Base-by-base conservation (phyloP, 2,329 filamentous ascomycete species). In the Stachybotrys elegans region DNA sequence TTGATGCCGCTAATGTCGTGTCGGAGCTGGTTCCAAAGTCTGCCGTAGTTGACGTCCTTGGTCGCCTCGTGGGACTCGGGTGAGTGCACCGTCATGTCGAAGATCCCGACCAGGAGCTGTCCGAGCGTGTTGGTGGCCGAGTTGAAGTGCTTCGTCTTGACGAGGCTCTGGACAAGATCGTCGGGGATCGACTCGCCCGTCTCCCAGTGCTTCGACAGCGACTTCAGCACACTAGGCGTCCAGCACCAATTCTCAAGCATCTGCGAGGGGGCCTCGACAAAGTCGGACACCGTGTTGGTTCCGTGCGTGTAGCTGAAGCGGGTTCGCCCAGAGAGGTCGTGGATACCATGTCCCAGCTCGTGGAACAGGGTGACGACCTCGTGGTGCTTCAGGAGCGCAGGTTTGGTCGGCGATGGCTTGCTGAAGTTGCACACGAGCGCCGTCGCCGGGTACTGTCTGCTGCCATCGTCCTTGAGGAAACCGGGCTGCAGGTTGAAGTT, bases 371-470 rank as follows among this genome's bases (percentile, higher is more conserved):
- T 91, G 11, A 89, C 83, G 3, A 91, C 85, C 63, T 92, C 86
- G 43, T 88, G 83, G 57, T 92, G 88, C 73, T 91, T 90, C 34
- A 93, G 76, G 4, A 92, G 73, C 19, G 81, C 86, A 5, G 87
- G 87, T 64, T 89, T 90, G 59, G 78, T 85, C 9, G 79, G 70
- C 1, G 84, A 86, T 3, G 87, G 84, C 66, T 91, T 91, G 59
- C 82, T 86, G 63, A 92, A 92, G 68, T 92, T 92, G 76, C 87
- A 92, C 11, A 92, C 86, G 11, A 92, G 72, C 2, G 87, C 85
- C 0, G 87, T 92, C 1, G 84, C 84, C 6, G 87, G 86, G 61
- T 90, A 91, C 45, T 81, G 76, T 43, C 86, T 77, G 27, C 79
- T 83, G 49, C 86, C 86, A 48, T 89, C 79, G 42, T 78, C 70